Conservation (phyloP, 768 basidiomycete genomes). For the Boletus vermiculosoides region DNA sequence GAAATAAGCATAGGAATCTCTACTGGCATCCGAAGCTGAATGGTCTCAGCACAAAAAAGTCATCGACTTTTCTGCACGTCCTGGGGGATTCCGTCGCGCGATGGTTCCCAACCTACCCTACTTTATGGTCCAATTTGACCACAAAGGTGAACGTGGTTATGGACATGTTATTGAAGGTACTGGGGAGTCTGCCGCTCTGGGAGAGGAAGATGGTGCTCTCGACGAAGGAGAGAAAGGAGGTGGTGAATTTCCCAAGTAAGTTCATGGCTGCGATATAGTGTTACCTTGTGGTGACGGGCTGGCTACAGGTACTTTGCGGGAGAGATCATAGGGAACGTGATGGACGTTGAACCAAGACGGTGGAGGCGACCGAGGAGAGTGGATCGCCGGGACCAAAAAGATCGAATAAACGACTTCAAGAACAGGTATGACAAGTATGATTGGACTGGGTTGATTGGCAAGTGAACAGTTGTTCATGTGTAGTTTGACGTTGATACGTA, state of each 20-base stretch:
- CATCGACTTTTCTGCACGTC: slow-evolving; percentile 87
- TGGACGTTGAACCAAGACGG: slow-evolving; percentile 81
- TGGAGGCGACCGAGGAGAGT: slow-evolving; percentile 82
- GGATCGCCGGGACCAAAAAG: slow-evolving; percentile 67
- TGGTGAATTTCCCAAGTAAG: slow-evolving; percentile 86
- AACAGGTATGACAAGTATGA: slow-evolving; percentile 75
- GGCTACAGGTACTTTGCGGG: slow-evolving; percentile 80
- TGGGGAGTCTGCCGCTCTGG: slow-evolving; percentile 57
- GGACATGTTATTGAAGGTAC: slow-evolving; percentile 97
- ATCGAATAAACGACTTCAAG: slow-evolving; percentile 68
- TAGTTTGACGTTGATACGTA: background rate
- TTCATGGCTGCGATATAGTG: background rate
- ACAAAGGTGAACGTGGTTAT: slow-evolving; percentile 97
- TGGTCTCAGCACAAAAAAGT: slow-evolving; percentile 99
- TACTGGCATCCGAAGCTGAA: slow-evolving; percentile 88
- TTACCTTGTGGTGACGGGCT: slow-evolving; percentile 3
- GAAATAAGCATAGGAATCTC: slow-evolving; percentile 68
- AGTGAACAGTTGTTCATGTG: slow-evolving; percentile 8
- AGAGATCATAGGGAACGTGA: slow-evolving; percentile 90
- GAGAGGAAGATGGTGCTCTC: slow-evolving; percentile 60
- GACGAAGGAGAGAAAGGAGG: slow-evolving; percentile 90
- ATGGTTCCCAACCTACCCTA: slow-evolving; percentile 98
- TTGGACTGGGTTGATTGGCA: slow-evolving; percentile 75
- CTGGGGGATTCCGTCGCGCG: slow-evolving; percentile 90
- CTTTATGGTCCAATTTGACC: slow-evolving; percentile 98